Conservation (phyloP, 2,329 filamentous ascomycete species). For the Xylaria arbuscula region DNA sequence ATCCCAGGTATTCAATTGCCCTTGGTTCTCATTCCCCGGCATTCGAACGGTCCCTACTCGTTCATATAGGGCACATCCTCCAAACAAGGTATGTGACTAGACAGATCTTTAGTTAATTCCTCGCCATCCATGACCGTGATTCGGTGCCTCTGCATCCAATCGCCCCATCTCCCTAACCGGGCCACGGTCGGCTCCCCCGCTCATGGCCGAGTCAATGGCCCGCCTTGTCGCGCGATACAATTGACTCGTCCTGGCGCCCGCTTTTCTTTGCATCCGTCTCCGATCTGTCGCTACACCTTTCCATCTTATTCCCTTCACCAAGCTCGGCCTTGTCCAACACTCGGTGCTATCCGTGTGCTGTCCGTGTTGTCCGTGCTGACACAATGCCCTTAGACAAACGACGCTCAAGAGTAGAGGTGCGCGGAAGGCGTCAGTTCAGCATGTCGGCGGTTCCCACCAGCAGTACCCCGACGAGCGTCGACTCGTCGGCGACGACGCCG, state of each 20-base stretch:
- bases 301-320: conserved; percentile 11
- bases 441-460: conserved; percentile 49
- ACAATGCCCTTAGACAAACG: conserved; percentile 50
- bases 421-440: conserved; percentile 42
- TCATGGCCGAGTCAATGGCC: conserved; percentile 10
- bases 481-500: conserved; percentile 28
- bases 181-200: conserved; percentile 3
- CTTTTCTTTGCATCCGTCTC: conserved; percentile 5
- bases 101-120: conserved; percentile 7
- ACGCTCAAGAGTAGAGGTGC: conserved; percentile 39
- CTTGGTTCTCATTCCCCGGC: conserved; percentile 37
- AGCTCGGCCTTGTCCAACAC: not conserved
- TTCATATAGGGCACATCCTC: conserved; percentile 14
- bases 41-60: conserved; percentile 20
- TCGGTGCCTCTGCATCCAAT: conserved; percentile 17
- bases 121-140: conserved; percentile 11
- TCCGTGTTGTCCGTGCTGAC: conserved; percentile 48
- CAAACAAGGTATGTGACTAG: conserved; percentile 30
- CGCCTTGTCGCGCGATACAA: conserved; percentile 7
- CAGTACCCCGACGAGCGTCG: conserved; percentile 23
- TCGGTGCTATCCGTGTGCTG: conserved; percentile 8
- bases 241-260: not conserved
- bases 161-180: conserved; percentile 8
- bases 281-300: conserved; percentile 17
- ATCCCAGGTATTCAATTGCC: conserved; percentile 46